Evolutionary conservation across 1,139 yeast species (phyloP).

Genomic region (Suhomyces terraborum): DNA sequence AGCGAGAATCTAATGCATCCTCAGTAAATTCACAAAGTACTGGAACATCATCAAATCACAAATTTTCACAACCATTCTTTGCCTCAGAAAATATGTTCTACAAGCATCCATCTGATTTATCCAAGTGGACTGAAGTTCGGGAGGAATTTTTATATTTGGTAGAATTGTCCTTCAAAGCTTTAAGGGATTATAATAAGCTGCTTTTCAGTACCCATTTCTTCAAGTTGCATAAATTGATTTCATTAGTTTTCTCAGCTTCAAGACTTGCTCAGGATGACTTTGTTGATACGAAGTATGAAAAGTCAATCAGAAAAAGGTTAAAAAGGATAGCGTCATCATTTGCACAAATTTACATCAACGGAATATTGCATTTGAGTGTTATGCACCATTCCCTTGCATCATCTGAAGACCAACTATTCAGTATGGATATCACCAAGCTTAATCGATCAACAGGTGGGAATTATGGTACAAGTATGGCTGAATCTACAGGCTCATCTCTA

Average conservation of each 20-base stretch:
- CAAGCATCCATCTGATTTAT: slow-evolving; percentile 56
- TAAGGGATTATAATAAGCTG: slow-evolving; percentile 50
- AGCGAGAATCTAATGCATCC: slow-evolving; percentile 45
- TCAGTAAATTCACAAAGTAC: slow-evolving; percentile 32
- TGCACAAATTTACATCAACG: slow-evolving; percentile 62
- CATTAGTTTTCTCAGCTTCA: slow-evolving; percentile 51
- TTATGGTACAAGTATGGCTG: slow-evolving; percentile 15
- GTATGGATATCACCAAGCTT: slow-evolving; percentile 34
- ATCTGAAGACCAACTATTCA: slow-evolving; percentile 34
- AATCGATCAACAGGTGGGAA: slow-evolving; percentile 30
- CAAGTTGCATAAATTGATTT: slow-evolving; percentile 49
- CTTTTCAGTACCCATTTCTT: slow-evolving; percentile 55
- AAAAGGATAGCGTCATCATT: slow-evolving; percentile 54
- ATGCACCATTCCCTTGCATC: slow-evolving; percentile 34
- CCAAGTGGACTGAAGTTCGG: slow-evolving; percentile 57
- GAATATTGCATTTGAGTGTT: slow-evolving; percentile 52
- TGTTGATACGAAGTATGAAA: slow-evolving; percentile 44
- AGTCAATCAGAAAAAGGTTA: slow-evolving; percentile 48
- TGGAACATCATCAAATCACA: slow-evolving; percentile 39
- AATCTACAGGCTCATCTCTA: slow-evolving; percentile 27
- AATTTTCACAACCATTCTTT: slow-evolving; percentile 46
- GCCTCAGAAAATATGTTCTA: slow-evolving; percentile 51
- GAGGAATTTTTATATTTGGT: slow-evolving; percentile 49
- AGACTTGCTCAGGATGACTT: slow-evolving; percentile 56
- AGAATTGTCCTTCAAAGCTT: slow-evolving; percentile 48